These are phyloP conservation scores for Pelargonium australe DNA, from an alignment of 441 rosid species.

Conservation along the genomic window DNA sequence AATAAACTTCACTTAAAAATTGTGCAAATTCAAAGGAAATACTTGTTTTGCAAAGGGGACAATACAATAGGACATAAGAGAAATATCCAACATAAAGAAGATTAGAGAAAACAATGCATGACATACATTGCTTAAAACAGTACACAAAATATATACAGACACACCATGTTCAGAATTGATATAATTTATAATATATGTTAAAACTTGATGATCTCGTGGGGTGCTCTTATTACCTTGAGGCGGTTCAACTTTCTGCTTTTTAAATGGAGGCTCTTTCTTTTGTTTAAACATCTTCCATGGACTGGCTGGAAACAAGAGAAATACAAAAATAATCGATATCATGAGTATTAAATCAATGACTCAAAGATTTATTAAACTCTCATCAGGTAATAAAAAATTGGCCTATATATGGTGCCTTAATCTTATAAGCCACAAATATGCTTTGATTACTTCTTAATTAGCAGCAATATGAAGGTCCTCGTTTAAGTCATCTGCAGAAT, in stretches of 20 bases:
- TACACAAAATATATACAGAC: background rate
- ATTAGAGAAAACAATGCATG: background rate
- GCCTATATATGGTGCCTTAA: background rate
- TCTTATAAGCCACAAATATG: background rate
- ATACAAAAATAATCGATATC: background rate
- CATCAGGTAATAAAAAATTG: background rate
- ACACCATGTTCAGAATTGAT: background rate
- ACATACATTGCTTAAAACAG: background rate
- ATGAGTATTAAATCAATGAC: background rate
- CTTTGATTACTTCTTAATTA: background rate
- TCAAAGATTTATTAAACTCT: background rate
- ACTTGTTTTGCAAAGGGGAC: background rate
- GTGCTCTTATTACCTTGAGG: slow-evolving; percentile 45
- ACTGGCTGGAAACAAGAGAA: slow-evolving; percentile 47
- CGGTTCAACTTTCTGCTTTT: slow-evolving; percentile 80
- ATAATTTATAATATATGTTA: background rate
- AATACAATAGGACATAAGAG: background rate
- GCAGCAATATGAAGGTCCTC: background rate
- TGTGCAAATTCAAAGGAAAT: background rate
- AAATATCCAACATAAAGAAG: background rate
- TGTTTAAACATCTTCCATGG: slow-evolving; percentile 59
- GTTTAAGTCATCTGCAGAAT: background rate
- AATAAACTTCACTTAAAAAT: background rate
- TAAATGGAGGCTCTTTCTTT: slow-evolving; percentile 73
- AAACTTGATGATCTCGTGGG: background rate